A percentile compares a stretch with the other conserved stretches of the same genome.
Evolutionary conservation across 177 flowering plant species (phyloP).

Genomic region (Vitis hybrid): DNA sequence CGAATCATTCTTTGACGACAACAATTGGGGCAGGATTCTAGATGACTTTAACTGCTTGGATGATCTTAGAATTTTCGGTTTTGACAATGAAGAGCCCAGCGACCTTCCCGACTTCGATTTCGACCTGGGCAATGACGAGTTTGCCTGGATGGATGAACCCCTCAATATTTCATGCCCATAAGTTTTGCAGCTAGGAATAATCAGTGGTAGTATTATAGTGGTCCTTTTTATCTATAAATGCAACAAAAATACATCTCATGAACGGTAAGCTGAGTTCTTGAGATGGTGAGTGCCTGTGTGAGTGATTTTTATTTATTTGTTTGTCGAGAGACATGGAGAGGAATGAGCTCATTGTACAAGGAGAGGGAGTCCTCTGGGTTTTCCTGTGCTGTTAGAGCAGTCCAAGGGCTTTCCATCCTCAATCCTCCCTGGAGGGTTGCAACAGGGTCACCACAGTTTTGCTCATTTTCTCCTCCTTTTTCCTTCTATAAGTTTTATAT

Average conservation of each 20-base stretch:
- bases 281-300: conserved; percentile 26
- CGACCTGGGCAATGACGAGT: conserved; percentile 43
- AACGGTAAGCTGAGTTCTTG: conserved; percentile 26
- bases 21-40: conserved; percentile 23
- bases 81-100: conserved; percentile 29
- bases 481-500: neutral
- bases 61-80: conserved; percentile 39
- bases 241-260: conserved; percentile 16
- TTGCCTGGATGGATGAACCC: conserved; percentile 57
- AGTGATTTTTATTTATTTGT: conserved; percentile 21
- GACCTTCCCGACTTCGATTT: conserved; percentile 49
- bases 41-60: conserved; percentile 43
- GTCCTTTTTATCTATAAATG: neutral
- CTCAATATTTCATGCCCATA: conserved; percentile 52
- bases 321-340: conserved; percentile 4
- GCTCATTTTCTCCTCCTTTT: neutral
- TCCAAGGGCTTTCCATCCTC: conserved; percentile 37
- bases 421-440: neutral
- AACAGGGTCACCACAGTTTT: conserved; percentile 1
- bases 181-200: conserved; percentile 56
- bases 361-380: conserved; percentile 48
- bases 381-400: conserved; percentile 70
- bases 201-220: conserved; percentile 1
- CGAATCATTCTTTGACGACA: conserved; percentile 42
- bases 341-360: conserved; percentile 1